Evolutionary conservation across 1,284 basidiomycete species (phyloP).

Genomic region (Puccinia coronata): DNA sequence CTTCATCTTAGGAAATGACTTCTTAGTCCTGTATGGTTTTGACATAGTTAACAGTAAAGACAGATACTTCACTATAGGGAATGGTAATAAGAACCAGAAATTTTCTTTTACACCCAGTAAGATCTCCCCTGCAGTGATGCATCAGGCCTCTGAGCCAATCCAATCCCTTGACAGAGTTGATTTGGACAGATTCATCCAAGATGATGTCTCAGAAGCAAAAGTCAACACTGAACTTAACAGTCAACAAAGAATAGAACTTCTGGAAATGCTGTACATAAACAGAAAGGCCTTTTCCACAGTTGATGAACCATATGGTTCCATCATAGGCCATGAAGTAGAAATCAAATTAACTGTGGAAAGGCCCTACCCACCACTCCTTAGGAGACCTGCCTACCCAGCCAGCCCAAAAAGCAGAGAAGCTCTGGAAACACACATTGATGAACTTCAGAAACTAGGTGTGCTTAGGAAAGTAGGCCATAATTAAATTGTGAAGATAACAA

Average conservation of each 20-base stretch:
- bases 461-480: neutral
- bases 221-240: no score
- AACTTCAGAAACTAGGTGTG: neutral
- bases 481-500: neutral
- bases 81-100: no score
- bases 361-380: slow-evolving; percentile 23
- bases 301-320: neutral
- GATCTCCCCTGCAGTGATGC: no score
- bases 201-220: no score
- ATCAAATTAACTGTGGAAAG: neutral
- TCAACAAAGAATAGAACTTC: neutral
- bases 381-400: slow-evolving; percentile 21
- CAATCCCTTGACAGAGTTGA: neutral
- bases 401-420: slow-evolving; percentile 25
- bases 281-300: neutral
- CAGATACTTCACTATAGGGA: no score
- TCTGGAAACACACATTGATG: neutral
- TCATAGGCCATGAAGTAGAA: slow-evolving; percentile 19
- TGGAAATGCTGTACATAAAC: neutral
- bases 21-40: slow-evolving; percentile 15
- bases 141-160: no score
- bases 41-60: slow-evolving; percentile 27
- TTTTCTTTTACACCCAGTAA: no score
- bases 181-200: neutral
- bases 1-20: slow-evolving; percentile 18